Base-by-base conservation (phyloP, 257 asterid genomes). In the Scutellaria minor region DNA sequence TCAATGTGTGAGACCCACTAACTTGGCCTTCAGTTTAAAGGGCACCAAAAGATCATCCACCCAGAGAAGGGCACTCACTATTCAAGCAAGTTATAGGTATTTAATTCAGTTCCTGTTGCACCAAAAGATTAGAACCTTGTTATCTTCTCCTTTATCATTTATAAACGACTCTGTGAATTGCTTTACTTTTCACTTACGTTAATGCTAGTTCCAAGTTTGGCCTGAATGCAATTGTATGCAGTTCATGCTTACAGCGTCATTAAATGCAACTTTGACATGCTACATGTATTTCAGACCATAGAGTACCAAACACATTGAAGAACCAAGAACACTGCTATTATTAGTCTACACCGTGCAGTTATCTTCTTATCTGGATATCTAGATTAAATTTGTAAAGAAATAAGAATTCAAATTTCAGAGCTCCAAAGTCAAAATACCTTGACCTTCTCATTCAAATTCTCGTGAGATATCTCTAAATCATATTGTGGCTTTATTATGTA, bases 1-100 rank as follows among this genome's bases (percentile, higher is more conserved):
- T 78, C 86, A 77, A 42, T 55, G 52, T 68, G 73, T 61, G 68
- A 78, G 80, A 52, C 83, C 91, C 51, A 72, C 78, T 60, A 85
- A 79, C 71, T 72, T 84, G 80, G 80, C 89, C 72, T 84, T 88
- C 71, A 68, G 82, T 69, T 75, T 48, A 35, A 79, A 75, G 78
- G 84, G 81, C 68, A 55, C 74, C 50, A 76, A 84, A 77, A 88
- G 83, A 74, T 74, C 87, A 14, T 78, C 81, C 64, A 41, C 77
- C 77, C 77, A 82, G 46, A 79, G 78, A 61, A 85, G 89, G 70
- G 44, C 63, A 66, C 86, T 88, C 79, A 54, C 78, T 12, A 71
- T 90, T 75, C 89, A 75, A 82, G 95, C 96, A 59, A 75, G 84
- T 77, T 86, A 87, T 63, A 83, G 97, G 98, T 93, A 80, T 75